Evolutionary conservation across 805 yeast genomes (phyloP), one percentile per base, ranked within the genome.

Genomic region (Ogataea trehaloabstinens): DNA sequence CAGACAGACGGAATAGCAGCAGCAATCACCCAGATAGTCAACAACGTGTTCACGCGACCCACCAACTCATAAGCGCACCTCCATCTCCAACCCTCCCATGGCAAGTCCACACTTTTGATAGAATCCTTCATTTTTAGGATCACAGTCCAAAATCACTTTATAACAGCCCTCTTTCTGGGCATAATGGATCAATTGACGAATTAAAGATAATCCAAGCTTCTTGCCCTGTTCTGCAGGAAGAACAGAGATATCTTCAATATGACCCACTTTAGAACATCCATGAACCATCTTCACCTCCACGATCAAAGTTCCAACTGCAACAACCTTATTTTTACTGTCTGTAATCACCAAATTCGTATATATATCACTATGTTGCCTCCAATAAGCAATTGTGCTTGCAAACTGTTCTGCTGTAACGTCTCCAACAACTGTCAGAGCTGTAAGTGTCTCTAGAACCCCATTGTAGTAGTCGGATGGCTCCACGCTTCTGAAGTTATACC

Each of bases 201-300:
- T 85, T 62, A 91, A 59, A 13, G 71, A 64, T 49, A 71, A 67
- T 0, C 99, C 99, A 33, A 91, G 66, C 50, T 78, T 78, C 56
- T 82, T 80, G 5, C 99, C 99, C 56, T 90, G 97, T 57, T 85
- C 85, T 15, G 71, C 64, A 21, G 60, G 57, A 15, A 79, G 71
- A 4, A 91, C 95, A 1, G 97, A 83, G 44, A 91, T 91, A 59
- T 91, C 99, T 56, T 91, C 99, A 46, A 91, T 84, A 64, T 91
- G 98, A 2, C 98, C 98, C 4, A 87, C 95, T 37, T 73, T 62
- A 0, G 95, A 95, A 59, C 93, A 80, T 28, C 68, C 76, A 63
- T 91, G 99, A 46, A 93, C 88, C 46, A 83, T 64, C 61, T 91
- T 91, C 35, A 73, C 73, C 60, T 91, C 99, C 6, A 93, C 68